These are phyloP conservation scores for Cladorrhinum samala DNA, from an alignment of 495 filamentous ascomycete genomes.

Conservation along the genomic window DNA sequence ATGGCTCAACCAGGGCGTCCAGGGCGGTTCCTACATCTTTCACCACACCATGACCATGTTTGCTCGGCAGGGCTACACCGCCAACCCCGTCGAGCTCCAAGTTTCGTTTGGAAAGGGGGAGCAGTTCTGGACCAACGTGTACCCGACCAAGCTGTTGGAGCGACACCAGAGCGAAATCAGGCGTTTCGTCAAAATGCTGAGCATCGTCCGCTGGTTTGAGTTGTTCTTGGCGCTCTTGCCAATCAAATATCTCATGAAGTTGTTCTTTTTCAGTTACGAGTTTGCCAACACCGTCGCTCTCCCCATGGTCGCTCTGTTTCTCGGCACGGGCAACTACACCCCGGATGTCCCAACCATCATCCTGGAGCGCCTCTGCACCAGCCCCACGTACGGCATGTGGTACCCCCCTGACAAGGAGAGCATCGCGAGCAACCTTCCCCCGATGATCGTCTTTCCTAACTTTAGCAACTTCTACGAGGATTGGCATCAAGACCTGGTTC, in stretches of 20 bases:
- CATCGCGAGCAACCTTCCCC: slow-evolving; percentile 62
- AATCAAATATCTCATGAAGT: slow-evolving; percentile 59
- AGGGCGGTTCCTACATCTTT: slow-evolving; percentile 74
- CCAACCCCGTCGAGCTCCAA: slow-evolving; percentile 67
- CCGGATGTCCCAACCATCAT: slow-evolving; percentile 69
- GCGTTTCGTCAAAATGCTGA: slow-evolving; percentile 59
- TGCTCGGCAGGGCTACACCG: slow-evolving; percentile 56
- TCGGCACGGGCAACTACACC: slow-evolving; percentile 75
- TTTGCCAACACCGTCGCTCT: slow-evolving; percentile 65
- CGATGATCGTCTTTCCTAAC: slow-evolving; percentile 77
- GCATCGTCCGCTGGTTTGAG: slow-evolving; percentile 63
- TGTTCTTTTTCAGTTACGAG: slow-evolving; percentile 68
- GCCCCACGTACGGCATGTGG: slow-evolving; percentile 72
- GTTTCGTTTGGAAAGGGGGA: slow-evolving; percentile 76
- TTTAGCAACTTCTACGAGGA: slow-evolving; percentile 63
- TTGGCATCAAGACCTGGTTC: slow-evolving; percentile 57
- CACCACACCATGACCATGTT: slow-evolving; percentile 80
- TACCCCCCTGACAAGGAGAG: slow-evolving; percentile 57
- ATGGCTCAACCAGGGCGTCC: slow-evolving; percentile 83
- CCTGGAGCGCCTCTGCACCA: slow-evolving; percentile 67
- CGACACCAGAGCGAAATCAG: slow-evolving; percentile 58
- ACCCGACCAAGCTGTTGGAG: slow-evolving; percentile 61
- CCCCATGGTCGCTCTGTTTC: slow-evolving; percentile 71
- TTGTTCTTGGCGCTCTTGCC: slow-evolving; percentile 67
- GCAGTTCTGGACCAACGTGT: slow-evolving; percentile 77